Conservation (phyloP, 257 asterid genomes). For the Solanum virginianum region DNA sequence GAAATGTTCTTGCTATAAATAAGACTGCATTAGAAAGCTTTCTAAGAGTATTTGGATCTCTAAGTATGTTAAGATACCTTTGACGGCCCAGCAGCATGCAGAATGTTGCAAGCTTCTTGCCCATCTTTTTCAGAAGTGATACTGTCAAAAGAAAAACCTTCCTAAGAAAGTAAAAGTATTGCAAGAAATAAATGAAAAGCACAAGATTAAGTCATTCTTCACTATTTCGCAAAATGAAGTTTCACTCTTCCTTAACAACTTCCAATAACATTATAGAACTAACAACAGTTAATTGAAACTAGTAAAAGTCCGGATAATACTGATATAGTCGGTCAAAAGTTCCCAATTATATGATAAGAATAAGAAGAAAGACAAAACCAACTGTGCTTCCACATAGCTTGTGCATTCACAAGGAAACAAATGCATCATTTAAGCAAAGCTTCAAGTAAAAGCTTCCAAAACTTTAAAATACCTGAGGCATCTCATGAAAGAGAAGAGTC, state of each 20-base stretch:
- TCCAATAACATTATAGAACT: neutral
- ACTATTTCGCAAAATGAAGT: neutral
- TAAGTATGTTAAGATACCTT: slow-evolving; percentile 44
- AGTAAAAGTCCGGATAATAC: neutral
- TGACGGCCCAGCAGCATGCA: slow-evolving; percentile 96
- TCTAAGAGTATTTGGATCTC: neutral
- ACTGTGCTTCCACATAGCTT: neutral
- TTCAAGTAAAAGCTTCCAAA: neutral
- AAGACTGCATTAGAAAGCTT: neutral
- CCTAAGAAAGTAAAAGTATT: neutral
- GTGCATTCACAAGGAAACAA: neutral
- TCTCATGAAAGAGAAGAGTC: neutral
- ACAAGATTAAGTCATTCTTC: neutral
- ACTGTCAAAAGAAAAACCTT: slow-evolving; percentile 19
- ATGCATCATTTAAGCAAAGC: neutral
- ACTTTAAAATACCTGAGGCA: neutral
- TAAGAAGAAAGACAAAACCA: neutral
- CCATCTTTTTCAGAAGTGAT: slow-evolving; percentile 87
- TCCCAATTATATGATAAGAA: neutral
- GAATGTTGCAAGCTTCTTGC: slow-evolving; percentile 80
- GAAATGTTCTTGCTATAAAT: neutral
- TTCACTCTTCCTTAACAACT: neutral
- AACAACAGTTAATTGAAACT: neutral
- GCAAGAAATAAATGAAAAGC: neutral
- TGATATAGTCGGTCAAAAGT: neutral